A percentile compares a stretch with the other conserved stretches of the same genome.
phyloP scores from a whole-genome alignment of 2,329 filamentous ascomycete species.

The Mollisiaceae sp. region DNA sequence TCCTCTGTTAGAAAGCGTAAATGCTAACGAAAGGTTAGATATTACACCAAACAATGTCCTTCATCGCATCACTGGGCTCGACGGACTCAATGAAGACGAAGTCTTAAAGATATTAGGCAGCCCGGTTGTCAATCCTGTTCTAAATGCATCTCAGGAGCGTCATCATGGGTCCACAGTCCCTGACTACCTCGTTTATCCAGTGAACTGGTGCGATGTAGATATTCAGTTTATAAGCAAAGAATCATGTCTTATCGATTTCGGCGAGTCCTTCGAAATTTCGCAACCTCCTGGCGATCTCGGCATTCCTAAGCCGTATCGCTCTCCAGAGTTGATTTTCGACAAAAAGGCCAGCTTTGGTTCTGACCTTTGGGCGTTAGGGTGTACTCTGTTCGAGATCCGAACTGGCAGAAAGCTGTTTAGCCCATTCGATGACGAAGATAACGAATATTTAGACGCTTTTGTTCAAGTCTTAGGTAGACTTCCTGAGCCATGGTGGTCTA shows the following conservation, averaged over 20 bases:
- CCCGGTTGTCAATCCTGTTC: conserved; percentile 23
- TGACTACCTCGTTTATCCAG: conserved; percentile 23
- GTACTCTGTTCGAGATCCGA: conserved; percentile 25
- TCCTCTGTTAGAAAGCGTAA: not conserved
- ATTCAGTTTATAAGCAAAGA: conserved; percentile 15
- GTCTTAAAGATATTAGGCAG: too few species aligned
- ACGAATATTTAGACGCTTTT: conserved; percentile 18
- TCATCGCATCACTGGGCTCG: conserved; percentile 30
- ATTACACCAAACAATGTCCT: conserved; percentile 40
- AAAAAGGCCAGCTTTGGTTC: conserved; percentile 10
- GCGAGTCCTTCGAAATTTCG: conserved; percentile 27
- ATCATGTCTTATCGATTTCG: conserved; percentile 31
- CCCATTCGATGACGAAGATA: conserved; percentile 19
- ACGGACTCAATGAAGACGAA: conserved; percentile 33
- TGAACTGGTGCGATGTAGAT: conserved; percentile 15
- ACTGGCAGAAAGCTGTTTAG: conserved; percentile 23
- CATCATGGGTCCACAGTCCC: conserved; percentile 14
- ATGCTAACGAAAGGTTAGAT: conserved; percentile 31
- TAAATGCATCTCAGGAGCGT: not conserved
- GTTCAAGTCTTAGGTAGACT: conserved; percentile 23
- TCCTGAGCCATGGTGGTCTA: conserved; percentile 27
- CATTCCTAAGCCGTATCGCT: conserved; percentile 18
- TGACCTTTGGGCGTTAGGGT: conserved; percentile 29
- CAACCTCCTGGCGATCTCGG: conserved; percentile 22
- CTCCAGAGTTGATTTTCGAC: conserved; percentile 23